A percentile compares a stretch with the other conserved stretches of the same genome.
Conservation (phyloP, 2,329 filamentous ascomycete genomes). For the Aspergillus proliferans region DNA sequence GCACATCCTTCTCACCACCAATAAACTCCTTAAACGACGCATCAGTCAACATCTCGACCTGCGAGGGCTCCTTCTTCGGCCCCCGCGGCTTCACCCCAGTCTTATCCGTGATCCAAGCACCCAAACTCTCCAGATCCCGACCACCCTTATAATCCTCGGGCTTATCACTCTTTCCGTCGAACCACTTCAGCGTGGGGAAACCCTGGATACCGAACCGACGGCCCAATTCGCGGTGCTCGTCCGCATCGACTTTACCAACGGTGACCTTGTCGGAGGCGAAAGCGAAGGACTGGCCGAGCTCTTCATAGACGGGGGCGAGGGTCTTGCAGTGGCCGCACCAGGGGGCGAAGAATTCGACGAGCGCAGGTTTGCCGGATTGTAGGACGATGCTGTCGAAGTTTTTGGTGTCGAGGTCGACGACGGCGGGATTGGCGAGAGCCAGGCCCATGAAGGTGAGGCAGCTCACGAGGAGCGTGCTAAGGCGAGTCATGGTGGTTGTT, state of each 20-base stretch:
- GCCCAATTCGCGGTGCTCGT: conserved; percentile 76
- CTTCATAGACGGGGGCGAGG: conserved; percentile 89
- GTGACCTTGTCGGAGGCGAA: conserved; percentile 68
- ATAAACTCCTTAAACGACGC: conserved; percentile 68
- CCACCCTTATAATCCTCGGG: conserved; percentile 81
- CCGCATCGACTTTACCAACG: conserved; percentile 94
- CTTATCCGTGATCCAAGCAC: conserved; percentile 76
- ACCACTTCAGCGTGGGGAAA: conserved; percentile 96
- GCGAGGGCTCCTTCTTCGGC: conserved; percentile 57
- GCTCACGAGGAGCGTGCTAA: conserved; percentile 42
- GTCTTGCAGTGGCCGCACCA: conserved; percentile 99
- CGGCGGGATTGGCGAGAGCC: conserved; percentile 66
- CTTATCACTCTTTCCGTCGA: conserved; percentile 86
- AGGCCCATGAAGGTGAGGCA: conserved; percentile 46
- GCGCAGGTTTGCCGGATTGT: conserved; percentile 85
- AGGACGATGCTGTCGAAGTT: conserved; percentile 92
- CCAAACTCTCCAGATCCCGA: conserved; percentile 79
- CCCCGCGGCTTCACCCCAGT: conserved; percentile 73
- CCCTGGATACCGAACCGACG: conserved; percentile 84
- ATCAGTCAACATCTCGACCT: conserved; percentile 75
- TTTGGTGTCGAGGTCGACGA: conserved; percentile 78
- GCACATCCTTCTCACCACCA: conserved; percentile 78
- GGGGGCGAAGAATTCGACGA: conserved; percentile 96
- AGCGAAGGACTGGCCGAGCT: conserved; percentile 70
- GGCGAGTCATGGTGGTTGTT: conserved; percentile 37